phyloP scores from a whole-genome alignment of 495 filamentous ascomycete species.

The Haplographium delicatum region DNA sequence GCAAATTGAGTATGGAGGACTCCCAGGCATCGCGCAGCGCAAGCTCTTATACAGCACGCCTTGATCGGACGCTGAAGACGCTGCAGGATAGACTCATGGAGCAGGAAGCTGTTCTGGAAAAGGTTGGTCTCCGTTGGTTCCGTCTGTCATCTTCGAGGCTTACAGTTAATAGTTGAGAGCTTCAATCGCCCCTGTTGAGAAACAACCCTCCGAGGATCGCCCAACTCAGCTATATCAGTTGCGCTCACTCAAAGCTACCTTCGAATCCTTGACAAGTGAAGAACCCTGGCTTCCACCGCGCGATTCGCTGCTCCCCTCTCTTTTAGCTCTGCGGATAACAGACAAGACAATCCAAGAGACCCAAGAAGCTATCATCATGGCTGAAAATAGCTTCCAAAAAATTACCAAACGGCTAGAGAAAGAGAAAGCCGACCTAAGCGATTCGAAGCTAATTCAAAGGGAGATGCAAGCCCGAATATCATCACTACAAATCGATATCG shows the following conservation, averaged over 20 bases:
- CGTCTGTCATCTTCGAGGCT: neutral
- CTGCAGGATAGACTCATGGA: constrained; percentile 60
- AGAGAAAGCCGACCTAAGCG: constrained; percentile 56
- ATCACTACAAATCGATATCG: constrained; percentile 39
- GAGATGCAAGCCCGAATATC: constrained; percentile 55
- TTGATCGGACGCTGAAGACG: constrained; percentile 60
- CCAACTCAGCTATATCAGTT: constrained; percentile 46
- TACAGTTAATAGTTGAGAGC: constrained; percentile 36
- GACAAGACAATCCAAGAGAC: constrained; percentile 58
- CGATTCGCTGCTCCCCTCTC: constrained; percentile 62
- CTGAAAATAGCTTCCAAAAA: constrained; percentile 47
- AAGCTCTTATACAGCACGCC: constrained; percentile 39
- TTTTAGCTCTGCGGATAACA: constrained; percentile 64
- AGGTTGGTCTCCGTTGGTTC: constrained; percentile 30
- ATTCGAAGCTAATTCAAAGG: constrained; percentile 46
- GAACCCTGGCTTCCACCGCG: constrained; percentile 59
- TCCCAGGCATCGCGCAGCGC: constrained; percentile 10
- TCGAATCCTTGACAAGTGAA: constrained; percentile 52
- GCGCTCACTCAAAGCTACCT: constrained; percentile 56
- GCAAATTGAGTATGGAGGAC: constrained; percentile 11
- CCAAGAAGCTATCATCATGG: constrained; percentile 50
- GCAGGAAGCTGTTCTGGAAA: constrained; percentile 56
- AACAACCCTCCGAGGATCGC: constrained; percentile 34
- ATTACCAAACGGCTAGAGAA: constrained; percentile 48
- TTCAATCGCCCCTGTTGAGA: constrained; percentile 28